Conservation (phyloP, 306 rosid species). For the Inga leiocalycina region DNA sequence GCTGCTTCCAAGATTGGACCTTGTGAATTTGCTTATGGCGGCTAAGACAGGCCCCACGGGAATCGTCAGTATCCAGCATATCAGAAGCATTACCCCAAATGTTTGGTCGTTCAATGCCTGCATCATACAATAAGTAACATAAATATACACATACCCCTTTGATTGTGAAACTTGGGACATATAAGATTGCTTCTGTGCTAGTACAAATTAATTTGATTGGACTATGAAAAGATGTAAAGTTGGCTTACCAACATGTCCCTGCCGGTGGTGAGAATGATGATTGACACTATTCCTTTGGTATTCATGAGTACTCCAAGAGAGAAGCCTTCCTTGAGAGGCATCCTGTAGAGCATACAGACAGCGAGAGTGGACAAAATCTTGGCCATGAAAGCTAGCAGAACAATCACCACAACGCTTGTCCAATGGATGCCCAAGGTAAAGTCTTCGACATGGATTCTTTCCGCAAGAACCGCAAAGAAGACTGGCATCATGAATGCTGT, state of each 20-base stretch:
- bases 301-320: constrained; percentile 48
- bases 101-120: constrained; percentile 34
- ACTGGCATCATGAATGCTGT: constrained; percentile 41
- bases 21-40: not conserved
- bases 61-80: constrained; percentile 43
- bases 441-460: constrained; percentile 19
- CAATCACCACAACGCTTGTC: constrained; percentile 19
- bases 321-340: constrained; percentile 38
- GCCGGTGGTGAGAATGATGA: constrained; percentile 35
- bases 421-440: not conserved
- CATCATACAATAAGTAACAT: constrained; percentile 4
- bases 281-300: constrained; percentile 42
- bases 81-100: constrained; percentile 41
- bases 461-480: constrained; percentile 34
- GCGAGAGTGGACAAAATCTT: constrained; percentile 28
- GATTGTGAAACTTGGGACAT: not conserved
- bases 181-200: not conserved
- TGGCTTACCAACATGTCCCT: constrained; percentile 44
- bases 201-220: not conserved
- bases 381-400: constrained; percentile 32
- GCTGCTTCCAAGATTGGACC: not conserved
- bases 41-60: constrained; percentile 32
- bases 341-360: constrained; percentile 19
- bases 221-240: constrained; percentile 1
- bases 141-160: not conserved